Base-by-base conservation (phyloP, 2,329 filamentous ascomycete genomes). In the Penicillium glabrum region DNA sequence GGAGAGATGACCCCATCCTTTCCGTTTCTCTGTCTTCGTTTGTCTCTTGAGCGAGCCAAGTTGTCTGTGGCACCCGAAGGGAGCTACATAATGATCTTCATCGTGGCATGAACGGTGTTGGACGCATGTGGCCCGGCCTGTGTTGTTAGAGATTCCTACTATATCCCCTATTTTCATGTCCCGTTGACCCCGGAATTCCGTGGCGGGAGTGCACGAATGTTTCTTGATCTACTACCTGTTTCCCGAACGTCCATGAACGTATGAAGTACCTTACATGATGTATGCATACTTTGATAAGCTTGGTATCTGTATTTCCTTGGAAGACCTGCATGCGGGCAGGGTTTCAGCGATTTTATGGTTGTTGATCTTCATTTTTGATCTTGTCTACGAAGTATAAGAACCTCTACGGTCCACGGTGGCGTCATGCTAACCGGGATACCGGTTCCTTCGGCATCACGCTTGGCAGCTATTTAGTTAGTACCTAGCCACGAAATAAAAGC, bases 211-310 rank as follows among this genome's bases (percentile, higher is more conserved):
- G 61, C 58, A 58, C 61, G 61, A 61, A 63, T 61, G 51, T 51
- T 56, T 61, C 58, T 59, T 61, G 57, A 56, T 59, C 48, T 54
- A 54, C 48, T 54, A 54, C 52, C 54, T 60, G 54, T 62, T 57
- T 55, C 53, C 62, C 57, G 52, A 57, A 66, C 61, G 58, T 67
- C 64, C 58, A 68, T 56, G 65, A 65, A 68, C 66, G 67, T 62
- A 73, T 68, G 70, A 63, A 71, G 57, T 62, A 56, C 47, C 48
- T 67, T 69, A 63, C 64, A 68, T 71, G 68, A 72, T 72, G 69
- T 73, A 72, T 65, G 70, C 70, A 72, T 73, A 70, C 60, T 60
- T 59, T 41, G 44, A 63, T 64, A 57, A 48, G 59, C 52, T 58
- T 61, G 58, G 51, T 54, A 54, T 56, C 24, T 61, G 54, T 61